phyloP scores from a whole-genome alignment of 345 rosid species.

The Turritis glabra region DNA sequence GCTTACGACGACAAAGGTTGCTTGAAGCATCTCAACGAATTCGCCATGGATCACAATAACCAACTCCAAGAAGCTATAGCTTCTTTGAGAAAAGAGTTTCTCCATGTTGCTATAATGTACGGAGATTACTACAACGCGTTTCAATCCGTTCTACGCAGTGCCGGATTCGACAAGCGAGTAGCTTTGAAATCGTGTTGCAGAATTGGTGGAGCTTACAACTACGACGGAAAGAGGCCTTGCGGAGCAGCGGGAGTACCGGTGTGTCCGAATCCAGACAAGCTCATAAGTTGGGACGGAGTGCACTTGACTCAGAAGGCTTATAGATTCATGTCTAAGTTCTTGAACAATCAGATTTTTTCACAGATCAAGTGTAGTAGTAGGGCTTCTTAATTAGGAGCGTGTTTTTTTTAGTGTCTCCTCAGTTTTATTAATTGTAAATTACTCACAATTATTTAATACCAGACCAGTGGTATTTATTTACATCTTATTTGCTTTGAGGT shows the following conservation, averaged over 20 bases:
- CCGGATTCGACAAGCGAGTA: slow-evolving; percentile 15
- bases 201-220: slow-evolving; percentile 37
- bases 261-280: slow-evolving; percentile 30
- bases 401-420: not conserved
- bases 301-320: slow-evolving; percentile 42
- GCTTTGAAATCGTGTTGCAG: slow-evolving; percentile 39
- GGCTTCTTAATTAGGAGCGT: not conserved
- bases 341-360: slow-evolving; percentile 27
- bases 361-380: slow-evolving; percentile 1
- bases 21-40: slow-evolving; percentile 20
- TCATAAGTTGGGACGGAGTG: slow-evolving; percentile 44
- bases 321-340: slow-evolving; percentile 25
- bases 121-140: slow-evolving; percentile 36
- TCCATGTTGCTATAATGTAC: slow-evolving; percentile 11
- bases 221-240: slow-evolving; percentile 13
- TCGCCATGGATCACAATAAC: slow-evolving; percentile 28
- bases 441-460: too few species aligned
- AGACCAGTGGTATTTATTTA: too few species aligned
- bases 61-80: slow-evolving; percentile 27
- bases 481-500: not conserved
- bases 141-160: not conserved
- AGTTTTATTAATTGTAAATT: too few species aligned
- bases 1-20: slow-evolving; percentile 33
- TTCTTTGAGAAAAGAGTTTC: slow-evolving; percentile 22
- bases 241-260: slow-evolving; percentile 36